Percentiles rank a stretch among this genome's conserved stretches.
These are phyloP conservation scores for Acarospora socialis DNA, from an alignment of 2,329 filamentous ascomycete genomes.

Conservation along the genomic window DNA sequence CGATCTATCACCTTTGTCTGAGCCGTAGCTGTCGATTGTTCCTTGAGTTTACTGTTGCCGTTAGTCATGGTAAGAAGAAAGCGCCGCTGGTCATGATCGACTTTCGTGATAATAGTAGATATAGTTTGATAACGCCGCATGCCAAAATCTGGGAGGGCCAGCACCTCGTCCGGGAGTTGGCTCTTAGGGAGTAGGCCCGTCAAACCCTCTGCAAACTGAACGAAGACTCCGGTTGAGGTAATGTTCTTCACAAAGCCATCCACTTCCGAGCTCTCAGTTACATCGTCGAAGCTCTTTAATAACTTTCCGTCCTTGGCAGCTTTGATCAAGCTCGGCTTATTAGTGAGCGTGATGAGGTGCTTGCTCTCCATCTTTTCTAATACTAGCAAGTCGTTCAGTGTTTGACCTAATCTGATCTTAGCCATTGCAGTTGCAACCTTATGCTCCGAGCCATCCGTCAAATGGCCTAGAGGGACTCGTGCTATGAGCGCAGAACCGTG, in stretches of 20 bases:
- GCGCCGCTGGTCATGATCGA: constrained; percentile 55
- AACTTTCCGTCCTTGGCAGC: constrained; percentile 59
- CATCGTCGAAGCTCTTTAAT: constrained; percentile 55
- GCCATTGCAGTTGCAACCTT: constrained; percentile 67
- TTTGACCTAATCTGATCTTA: constrained; percentile 72
- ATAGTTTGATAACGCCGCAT: constrained; percentile 64
- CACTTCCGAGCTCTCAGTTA: constrained; percentile 52
- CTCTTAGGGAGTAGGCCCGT: constrained; percentile 69
- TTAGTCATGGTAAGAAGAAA: constrained; percentile 52
- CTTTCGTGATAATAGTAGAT: constrained; percentile 53
- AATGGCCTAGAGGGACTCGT: constrained; percentile 59
- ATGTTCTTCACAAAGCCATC: constrained; percentile 78
- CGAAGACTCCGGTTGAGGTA: constrained; percentile 64
- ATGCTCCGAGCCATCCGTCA: constrained; percentile 68
- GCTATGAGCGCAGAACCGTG: constrained; percentile 62
- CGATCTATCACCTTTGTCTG: constrained; percentile 25
- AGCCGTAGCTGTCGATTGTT: constrained; percentile 21
- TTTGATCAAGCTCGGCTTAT: constrained; percentile 69
- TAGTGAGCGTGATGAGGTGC: constrained; percentile 59
- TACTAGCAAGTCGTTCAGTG: constrained; percentile 65
- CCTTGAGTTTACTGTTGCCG: constrained; percentile 28
- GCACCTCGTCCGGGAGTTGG: constrained; percentile 57
- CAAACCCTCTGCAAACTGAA: constrained; percentile 70
- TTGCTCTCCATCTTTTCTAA: constrained; percentile 73
- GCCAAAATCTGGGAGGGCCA: constrained; percentile 59